Percentiles rank a stretch among this genome's conserved stretches.
phyloP scores from a whole-genome alignment of 306 rosid genomes.

The Pueraria montana region DNA sequence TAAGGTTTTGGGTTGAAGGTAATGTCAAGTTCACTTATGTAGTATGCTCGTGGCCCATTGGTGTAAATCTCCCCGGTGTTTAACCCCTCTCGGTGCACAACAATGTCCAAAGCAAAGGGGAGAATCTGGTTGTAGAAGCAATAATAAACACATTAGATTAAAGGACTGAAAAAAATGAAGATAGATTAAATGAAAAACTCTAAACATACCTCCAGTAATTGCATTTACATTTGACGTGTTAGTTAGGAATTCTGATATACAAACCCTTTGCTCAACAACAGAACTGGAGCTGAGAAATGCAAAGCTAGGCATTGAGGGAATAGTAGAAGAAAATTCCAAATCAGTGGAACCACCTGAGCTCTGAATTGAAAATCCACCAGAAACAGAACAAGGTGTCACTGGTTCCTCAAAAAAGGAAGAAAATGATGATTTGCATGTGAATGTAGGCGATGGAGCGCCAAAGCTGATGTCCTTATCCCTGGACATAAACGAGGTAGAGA shows the following conservation, averaged over 20 bases:
- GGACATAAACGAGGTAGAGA: conserved; percentile 72
- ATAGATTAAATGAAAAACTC: conserved; percentile 20
- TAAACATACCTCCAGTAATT: conserved; percentile 58
- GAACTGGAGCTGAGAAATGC: conserved; percentile 75
- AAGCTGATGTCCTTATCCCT: conserved; percentile 84
- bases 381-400: conserved; percentile 62
- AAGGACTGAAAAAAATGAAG: neutral
- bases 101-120: conserved; percentile 54
- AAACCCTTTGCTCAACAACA: conserved; percentile 59
- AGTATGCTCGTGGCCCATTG: too few relatives aligned
- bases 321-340: conserved; percentile 61
- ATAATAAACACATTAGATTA: conserved; percentile 36
- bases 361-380: conserved; percentile 72
- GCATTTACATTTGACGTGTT: conserved; percentile 53
- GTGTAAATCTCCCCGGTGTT: too few relatives aligned
- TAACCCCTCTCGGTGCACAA: too few relatives aligned
- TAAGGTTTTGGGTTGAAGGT: too few relatives aligned
- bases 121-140: conserved; percentile 63
- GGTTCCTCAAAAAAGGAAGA: conserved; percentile 69
- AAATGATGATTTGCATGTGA: conserved; percentile 83
- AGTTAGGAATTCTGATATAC: conserved; percentile 58
- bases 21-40: too few relatives aligned
- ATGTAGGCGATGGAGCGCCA: conserved; percentile 70
- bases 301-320: conserved; percentile 81
- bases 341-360: conserved; percentile 52